Evolutionary conservation across 768 basidiomycete species (phyloP).

Genomic region (Pulveroboletus ravenelii): DNA sequence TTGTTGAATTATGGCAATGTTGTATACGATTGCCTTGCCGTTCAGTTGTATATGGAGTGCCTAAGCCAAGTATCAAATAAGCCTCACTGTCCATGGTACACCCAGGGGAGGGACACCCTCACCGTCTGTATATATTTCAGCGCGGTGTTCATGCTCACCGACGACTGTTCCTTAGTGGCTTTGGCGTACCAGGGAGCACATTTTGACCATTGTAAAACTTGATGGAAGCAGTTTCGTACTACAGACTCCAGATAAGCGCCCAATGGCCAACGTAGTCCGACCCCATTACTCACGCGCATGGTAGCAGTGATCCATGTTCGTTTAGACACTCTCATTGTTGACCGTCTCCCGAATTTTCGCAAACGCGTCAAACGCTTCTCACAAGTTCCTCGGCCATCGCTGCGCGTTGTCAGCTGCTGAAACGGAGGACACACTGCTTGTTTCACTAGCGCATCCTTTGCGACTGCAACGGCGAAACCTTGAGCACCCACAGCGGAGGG

Average conservation of each 20-base stretch:
- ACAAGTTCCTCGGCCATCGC: constrained; percentile 64
- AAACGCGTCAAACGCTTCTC: constrained; percentile 87
- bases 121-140: constrained; percentile 80
- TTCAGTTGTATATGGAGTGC: constrained; percentile 78
- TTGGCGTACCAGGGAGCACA: constrained; percentile 87
- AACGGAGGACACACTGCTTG: constrained; percentile 49
- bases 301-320: constrained; percentile 96
- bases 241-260: background rate
- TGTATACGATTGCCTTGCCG: constrained; percentile 91
- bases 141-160: constrained; percentile 73
- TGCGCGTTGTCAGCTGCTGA: constrained; percentile 58
- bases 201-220: constrained; percentile 74
- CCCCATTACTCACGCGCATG: constrained; percentile 60
- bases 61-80: constrained; percentile 36
- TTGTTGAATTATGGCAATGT: no score
- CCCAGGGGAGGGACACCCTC: constrained; percentile 3
- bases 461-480: constrained; percentile 89
- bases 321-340: constrained; percentile 78
- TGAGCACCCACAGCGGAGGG: constrained; percentile 90
- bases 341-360: constrained; percentile 86
- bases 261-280: background rate
- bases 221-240: constrained; percentile 92
- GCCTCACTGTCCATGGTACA: background rate
- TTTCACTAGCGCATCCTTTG: constrained; percentile 82
- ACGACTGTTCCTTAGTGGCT: constrained; percentile 85